Base-by-base conservation (phyloP, 1,284 basidiomycete genomes). In the Sphaerobolus stellatus region DNA sequence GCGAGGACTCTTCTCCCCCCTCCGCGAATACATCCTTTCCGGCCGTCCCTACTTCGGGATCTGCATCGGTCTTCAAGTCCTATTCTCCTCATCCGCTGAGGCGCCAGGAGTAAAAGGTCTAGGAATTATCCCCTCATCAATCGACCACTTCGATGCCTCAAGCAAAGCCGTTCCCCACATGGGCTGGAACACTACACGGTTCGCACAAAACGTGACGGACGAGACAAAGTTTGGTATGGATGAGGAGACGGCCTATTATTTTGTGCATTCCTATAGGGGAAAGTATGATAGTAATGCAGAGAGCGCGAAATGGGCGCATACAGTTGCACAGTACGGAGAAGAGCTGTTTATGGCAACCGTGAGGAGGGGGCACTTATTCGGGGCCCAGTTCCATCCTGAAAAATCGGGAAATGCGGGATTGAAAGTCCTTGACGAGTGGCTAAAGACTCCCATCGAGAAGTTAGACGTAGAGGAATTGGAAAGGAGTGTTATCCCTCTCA, bases 381-480 rank as follows among this genome's bases (percentile, higher is more conserved):
- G 84, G 18, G 91, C 90, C 16, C 97, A 99, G 71, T 99, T 98
- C 75, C 97, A 99, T 75, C 97, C 97, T 8, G 97, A 99, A 71
- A 99, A 99, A 74, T 96, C 93, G 2, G 96, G 97, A 14, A 75
- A 78, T n/a, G 92, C 93, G 1, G 97, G 97, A 13, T 80, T 99
- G 44, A 78, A 81, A 43, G 79, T 98, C 43, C 78, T 99, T 36
- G 80, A 82, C 49, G 76, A 84, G 25, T 99, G 97, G 97, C 78
- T 99, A 50, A 78, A 81, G 49, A 81, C 78, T 51, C 75, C 82
- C 27, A 72, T 75, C 44, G 68, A 70, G 13, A 70, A 70, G 18
- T 75, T 74, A 56, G 64, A 70, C 27, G 64, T 62, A 33, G 58
- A 65, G 13, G 46, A 43, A 27, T 53, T 66, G 25, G 61, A 67